Base-by-base conservation (phyloP, 306 rosid species). In the Cucumis hystrix region DNA sequence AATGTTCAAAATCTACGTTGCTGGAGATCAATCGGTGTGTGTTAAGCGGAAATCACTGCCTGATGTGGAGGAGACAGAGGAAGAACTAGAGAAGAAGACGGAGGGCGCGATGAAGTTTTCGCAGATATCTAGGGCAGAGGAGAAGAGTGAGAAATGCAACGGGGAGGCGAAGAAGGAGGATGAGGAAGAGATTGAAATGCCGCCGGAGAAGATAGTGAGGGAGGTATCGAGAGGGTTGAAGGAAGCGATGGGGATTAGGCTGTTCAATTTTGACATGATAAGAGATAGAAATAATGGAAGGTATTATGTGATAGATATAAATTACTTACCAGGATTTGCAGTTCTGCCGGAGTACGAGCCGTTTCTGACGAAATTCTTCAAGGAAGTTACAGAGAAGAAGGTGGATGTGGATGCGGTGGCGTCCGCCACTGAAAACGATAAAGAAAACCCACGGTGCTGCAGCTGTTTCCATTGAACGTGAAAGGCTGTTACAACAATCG, bases 281-380 rank as follows among this genome's bases (percentile, higher is more conserved):
- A 69, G 98, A 60, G 86, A 52, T 60, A 88, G 90, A 30, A 88
- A 90, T 43, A 88, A 90, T 43, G 88, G 96, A 2, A 73, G 6
- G 8, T 95, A 95, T 66, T 88, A 90, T 47, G 89, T 95, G 35
- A 85, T 95, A 43, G 98, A 95, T 82, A 95, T 95, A n/a, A 95
- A 95, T 63, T 95, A 95, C 74, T 90, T 95, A 74, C 98, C 98
- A 7, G 98, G 98, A 65, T 95, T 92, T 73, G 98, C 98, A 21
- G 92, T 90, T 79, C 87, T 95, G 93, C 98, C 97, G 4, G 86
- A 88, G 4, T 95, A 92, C 35, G 98, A 95, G 86, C 76, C 66
- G 6, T 82, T 90, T 39, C 81, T 95, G 88, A 92, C 98, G 0
- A 86, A 90, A 39, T 95, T 95, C 84, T 95, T 95, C 83, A 86